Base-by-base conservation (phyloP, 208 protist species). In the Trypanosoma mega region DNA sequence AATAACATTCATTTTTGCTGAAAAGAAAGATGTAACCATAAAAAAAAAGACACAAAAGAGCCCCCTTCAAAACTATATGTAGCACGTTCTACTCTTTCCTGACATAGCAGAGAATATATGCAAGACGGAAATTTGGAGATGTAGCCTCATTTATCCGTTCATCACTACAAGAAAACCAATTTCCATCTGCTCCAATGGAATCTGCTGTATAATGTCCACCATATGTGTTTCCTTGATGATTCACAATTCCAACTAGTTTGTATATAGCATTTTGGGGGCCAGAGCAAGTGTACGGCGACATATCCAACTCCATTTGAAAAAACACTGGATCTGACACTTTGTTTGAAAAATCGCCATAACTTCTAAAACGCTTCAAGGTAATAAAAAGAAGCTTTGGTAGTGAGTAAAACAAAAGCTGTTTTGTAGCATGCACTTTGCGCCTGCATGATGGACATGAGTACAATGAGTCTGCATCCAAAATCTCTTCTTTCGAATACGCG, bases 121-220 rank as follows among this genome's bases (percentile, higher is more conserved):
- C 87, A 12, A 75, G 67, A 8, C 55, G 24, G 68, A 80, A 79
- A 62, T 90, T 64, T 5, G 86, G 77, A 24, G 24, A 8, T 0
- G 61, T 61, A 7, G 68, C 69, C 20, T 59, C 24, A 18, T 26
- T 63, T n/a, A 93, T 78, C 14, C 47, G 48, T 50, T 91, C 83
- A 63, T 97, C 93, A 57, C 87, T 94, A 50, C 84, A 90, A 55
- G 86, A 74, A 60, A 68, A 81, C 91, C 93, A 97, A n/a, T 68
- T 54, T 41, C 72, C 70, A 78, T 94, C 75, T 20, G 39, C 24
- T 16, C 74, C 76, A 45, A 75, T 29, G 45, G 62, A 79, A 53
- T 92, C 76, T 8, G 88, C 74, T 14, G 94, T 98, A 52, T 98
- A 98, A 58, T 98, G 94, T 16, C 94, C 94, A 4, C 94, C 94